Percentiles rank a stretch among this genome's conserved stretches.
Conservation (phyloP, 331 rosid species). For the Quercus phellos region DNA sequence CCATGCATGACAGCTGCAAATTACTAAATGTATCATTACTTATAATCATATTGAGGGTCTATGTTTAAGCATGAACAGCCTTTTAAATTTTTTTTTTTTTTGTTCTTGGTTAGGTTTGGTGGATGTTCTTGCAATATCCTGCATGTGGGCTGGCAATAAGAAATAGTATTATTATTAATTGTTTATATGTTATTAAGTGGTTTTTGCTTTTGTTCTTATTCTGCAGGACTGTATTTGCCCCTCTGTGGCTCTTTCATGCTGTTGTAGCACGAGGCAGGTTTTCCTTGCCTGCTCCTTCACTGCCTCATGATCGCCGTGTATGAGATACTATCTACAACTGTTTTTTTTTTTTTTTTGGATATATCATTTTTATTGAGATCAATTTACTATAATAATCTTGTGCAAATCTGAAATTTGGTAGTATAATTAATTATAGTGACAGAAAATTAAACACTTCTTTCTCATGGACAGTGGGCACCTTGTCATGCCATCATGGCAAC, state of each 20-base stretch:
- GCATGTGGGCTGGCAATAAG: background rate
- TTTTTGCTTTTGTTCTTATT: slow-evolving; percentile 10
- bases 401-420: slow-evolving; percentile 4
- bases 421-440: slow-evolving; percentile 5
- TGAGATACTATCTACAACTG: slow-evolving; percentile 17
- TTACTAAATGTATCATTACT: background rate
- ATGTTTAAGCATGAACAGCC: background rate
- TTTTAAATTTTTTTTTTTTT: too few species aligned
- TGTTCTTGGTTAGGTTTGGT: background rate
- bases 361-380: slow-evolving; percentile 2
- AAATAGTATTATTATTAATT: background rate
- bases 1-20: slow-evolving; percentile 11
- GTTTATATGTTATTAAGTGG: background rate
- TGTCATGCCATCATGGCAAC: slow-evolving; percentile 73
- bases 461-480: slow-evolving; percentile 85
- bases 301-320: slow-evolving; percentile 84
- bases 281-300: slow-evolving; percentile 86
- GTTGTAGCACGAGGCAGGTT: slow-evolving; percentile 77
- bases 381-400: background rate
- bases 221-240: slow-evolving; percentile 62
- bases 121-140: background rate
- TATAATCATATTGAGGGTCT: background rate
- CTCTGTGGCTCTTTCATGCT: slow-evolving; percentile 79
- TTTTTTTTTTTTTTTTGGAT: slow-evolving; percentile 1
- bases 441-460: slow-evolving; percentile 18